phyloP scores from a whole-genome alignment of 768 basidiomycete genomes.

The Agaricus bisporus region DNA sequence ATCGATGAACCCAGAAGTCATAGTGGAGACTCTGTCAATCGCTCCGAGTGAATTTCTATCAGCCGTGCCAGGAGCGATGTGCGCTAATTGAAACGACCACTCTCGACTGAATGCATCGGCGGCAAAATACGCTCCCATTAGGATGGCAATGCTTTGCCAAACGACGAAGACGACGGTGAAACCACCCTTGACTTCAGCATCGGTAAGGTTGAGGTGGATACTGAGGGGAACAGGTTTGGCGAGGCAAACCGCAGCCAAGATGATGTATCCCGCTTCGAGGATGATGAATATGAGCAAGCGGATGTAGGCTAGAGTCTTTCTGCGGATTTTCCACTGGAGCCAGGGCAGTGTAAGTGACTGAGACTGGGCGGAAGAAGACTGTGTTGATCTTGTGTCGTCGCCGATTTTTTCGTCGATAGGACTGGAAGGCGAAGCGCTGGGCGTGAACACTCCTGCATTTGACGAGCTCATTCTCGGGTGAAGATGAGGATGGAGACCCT shows the following conservation, averaged over 20 bases:
- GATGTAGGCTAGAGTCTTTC: background rate
- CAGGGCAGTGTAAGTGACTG: too few relatives aligned
- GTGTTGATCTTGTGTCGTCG: too few relatives aligned
- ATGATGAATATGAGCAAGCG: background rate
- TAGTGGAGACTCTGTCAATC: background rate
- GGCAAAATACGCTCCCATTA: slow-evolving; percentile 4
- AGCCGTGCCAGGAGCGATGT: too few relatives aligned
- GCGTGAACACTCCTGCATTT: background rate
- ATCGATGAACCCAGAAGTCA: too few relatives aligned
- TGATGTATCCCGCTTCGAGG: slow-evolving; percentile 5
- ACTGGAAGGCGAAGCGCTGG: too few relatives aligned
- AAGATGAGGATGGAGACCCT: background rate
- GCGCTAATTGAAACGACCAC: background rate
- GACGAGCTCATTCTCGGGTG: background rate
- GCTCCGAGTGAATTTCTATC: too few relatives aligned
- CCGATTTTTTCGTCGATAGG: too few relatives aligned
- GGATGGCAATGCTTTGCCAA: slow-evolving; percentile 4
- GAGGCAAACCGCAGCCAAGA: slow-evolving; percentile 3
- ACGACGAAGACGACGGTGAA: slow-evolving; percentile 8
- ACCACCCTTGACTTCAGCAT: slow-evolving; percentile 7
- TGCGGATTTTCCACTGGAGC: background rate
- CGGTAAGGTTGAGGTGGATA: slow-evolving; percentile 2
- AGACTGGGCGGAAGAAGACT: too few relatives aligned
- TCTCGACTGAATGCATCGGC: slow-evolving; percentile 10
- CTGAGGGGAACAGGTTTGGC: slow-evolving; percentile 4